Conservation (phyloP, 257 asterid species). For the Solanum piurae region DNA sequence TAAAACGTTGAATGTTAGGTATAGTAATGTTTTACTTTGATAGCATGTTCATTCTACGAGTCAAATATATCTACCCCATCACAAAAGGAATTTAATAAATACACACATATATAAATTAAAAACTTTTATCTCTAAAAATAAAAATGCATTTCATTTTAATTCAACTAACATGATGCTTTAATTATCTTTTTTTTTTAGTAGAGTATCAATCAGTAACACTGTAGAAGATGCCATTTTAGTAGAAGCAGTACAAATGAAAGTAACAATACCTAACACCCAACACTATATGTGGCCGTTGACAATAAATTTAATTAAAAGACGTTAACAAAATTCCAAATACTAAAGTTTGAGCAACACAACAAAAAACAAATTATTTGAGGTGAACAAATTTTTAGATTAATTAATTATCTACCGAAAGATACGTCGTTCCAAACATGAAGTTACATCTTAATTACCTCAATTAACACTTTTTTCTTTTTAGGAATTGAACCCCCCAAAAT, state of each 20-base stretch:
- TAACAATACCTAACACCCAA: not conserved
- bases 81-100: not conserved
- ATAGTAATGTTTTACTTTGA: not conserved
- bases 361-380: not conserved
- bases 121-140: not conserved
- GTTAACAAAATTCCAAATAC: not conserved
- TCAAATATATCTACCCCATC: not conserved
- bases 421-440: not conserved
- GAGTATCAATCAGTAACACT: not conserved
- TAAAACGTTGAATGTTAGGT: not conserved
- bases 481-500: not conserved
- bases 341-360: not conserved
- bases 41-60: not conserved
- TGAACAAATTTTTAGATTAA: not conserved
- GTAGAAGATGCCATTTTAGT: not conserved
- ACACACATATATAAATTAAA: not conserved
- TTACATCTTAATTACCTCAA: slow-evolving; percentile 1
- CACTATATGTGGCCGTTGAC: not conserved
- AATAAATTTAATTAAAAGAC: not conserved
- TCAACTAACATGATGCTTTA: not conserved
- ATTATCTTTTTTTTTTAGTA: not conserved
- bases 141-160: not conserved
- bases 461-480: not conserved
- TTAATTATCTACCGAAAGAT: slow-evolving; percentile 6
- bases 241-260: not conserved